Evolutionary conservation across 768 basidiomycete genomes (phyloP), one percentile per base, ranked within the genome.

Genomic region (Exidia glandulosa): DNA sequence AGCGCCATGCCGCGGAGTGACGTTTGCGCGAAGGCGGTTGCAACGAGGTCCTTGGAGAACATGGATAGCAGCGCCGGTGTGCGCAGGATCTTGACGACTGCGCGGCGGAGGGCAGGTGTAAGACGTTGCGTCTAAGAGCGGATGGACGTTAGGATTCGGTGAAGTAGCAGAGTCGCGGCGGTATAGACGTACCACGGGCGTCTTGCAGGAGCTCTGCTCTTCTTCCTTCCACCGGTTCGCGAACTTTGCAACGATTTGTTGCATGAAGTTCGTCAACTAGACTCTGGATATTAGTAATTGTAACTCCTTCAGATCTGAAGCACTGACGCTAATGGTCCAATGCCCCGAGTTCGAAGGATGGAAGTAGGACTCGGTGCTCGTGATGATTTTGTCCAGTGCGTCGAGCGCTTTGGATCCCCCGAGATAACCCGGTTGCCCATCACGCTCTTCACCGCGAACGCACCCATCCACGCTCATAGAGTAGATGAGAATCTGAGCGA

Each of bases 281-380:
- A 57, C 57, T 19, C 50, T 6, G 29, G 45, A 27, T 27, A 33
- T 3, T n/a, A 30, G 60, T 59, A 62, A 63, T 64, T 52, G 59
- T 57, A 61, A 31, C 55, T 3, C 56, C 57, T 23, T 31, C 54
- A 45, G 34, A 55, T 37, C 58, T 37, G 27, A 27, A 33, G 30
- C 33, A 69, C 79, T 61, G 64, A 87, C 84, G 61, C 75, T 68
- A 59, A 80, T 69, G 3, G 90, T 87, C 90, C 93, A 96, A 32
- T 79, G 74, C 3, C 94, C 94, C 32, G 85, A 85, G 68, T 96
- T 96, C 3, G 90, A 90, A 1, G 95, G 95, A 70, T 98, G 95
- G 74, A 97, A 98, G 76, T 88, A 95, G 0, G 87, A 85, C 68
- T 98, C 95, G 5, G 88, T 90, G 66, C 90, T 94, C 14, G 90